Evolutionary conservation across 768 basidiomycete species (phyloP).

Genomic region (Nidula microcarpa): DNA sequence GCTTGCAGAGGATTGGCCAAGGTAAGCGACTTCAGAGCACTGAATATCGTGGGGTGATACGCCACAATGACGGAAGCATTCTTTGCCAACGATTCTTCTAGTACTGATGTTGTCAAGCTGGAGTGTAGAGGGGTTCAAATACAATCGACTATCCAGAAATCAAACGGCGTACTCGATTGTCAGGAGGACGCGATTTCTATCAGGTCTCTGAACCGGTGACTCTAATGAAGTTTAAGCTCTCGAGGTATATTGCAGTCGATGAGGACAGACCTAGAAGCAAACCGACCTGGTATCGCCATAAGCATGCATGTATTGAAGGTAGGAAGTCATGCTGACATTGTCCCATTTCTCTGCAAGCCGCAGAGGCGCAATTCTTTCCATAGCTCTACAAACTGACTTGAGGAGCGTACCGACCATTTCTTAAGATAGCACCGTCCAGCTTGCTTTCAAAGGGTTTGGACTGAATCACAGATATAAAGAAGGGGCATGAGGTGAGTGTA

Average conservation of each 20-base stretch:
- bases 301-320: background rate
- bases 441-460: too few relatives aligned
- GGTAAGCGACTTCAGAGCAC: conserved; percentile 69
- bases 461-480: too few relatives aligned
- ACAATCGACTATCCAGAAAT: too few relatives aligned
- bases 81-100: conserved; percentile 60
- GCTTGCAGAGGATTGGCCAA: conserved; percentile 75
- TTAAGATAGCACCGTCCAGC: too few relatives aligned
- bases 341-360: conserved; percentile 90
- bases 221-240: conserved; percentile 25
- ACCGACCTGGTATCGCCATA: conserved; percentile 52
- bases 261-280: conserved; percentile 58
- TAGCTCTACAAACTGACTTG: conserved; percentile 57
- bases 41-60: conserved; percentile 87
- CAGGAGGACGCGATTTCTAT: conserved; percentile 50
- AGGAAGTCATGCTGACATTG: conserved; percentile 57
- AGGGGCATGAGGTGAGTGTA: too few relatives aligned
- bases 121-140: conserved; percentile 1
- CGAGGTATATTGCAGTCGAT: background rate
- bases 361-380: conserved; percentile 86
- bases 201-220: conserved; percentile 46
- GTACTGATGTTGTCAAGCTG: conserved; percentile 73
- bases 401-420: conserved; percentile 32
- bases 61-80: conserved; percentile 68
- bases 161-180: conserved; percentile 60